These are phyloP conservation scores for Kazachstania sp. DNA, from an alignment of 1,139 yeast genomes.

Conservation along the genomic window DNA sequence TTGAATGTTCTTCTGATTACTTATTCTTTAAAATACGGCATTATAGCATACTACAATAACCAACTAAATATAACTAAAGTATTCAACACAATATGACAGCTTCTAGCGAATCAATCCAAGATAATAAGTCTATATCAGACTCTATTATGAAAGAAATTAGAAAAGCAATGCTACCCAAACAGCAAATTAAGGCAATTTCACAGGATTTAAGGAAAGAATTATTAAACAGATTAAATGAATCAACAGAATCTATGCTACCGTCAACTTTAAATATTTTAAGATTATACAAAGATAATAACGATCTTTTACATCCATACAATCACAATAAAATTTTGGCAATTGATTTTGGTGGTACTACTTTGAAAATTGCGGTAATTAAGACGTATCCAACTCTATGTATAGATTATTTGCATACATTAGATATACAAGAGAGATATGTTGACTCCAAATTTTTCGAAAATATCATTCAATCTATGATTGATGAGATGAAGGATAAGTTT, in stretches of 20 bases:
- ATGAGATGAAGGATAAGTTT: conserved; percentile 3
- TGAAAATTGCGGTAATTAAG: conserved; percentile 20
- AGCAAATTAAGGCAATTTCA: conserved; percentile 9
- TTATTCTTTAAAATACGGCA: too few relatives aligned
- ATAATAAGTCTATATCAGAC: not conserved
- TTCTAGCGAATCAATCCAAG: conserved; percentile 2
- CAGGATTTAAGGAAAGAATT: conserved; percentile 13
- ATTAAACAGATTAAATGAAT: conserved; percentile 10
- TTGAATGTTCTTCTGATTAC: too few relatives aligned
- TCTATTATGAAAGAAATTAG: conserved; percentile 5
- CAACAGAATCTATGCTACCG: conserved; percentile 21
- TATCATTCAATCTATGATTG: conserved; percentile 15
- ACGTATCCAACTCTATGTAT: conserved; percentile 12
- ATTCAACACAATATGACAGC: not conserved
- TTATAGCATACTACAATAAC: too few relatives aligned
- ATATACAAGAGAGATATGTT: conserved; percentile 16
- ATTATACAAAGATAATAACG: conserved; percentile 4
- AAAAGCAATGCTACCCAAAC: conserved; percentile 10
- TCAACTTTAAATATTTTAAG: conserved; percentile 4
- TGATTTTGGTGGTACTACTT: conserved; percentile 26
- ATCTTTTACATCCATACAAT: not conserved
- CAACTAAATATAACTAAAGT: too few relatives aligned
- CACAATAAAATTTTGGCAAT: conserved; percentile 14
- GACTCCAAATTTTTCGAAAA: conserved; percentile 23
- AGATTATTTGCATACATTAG: conserved; percentile 10